Conservation (phyloP, 257 asterid species). For the Solanum virginianum region DNA sequence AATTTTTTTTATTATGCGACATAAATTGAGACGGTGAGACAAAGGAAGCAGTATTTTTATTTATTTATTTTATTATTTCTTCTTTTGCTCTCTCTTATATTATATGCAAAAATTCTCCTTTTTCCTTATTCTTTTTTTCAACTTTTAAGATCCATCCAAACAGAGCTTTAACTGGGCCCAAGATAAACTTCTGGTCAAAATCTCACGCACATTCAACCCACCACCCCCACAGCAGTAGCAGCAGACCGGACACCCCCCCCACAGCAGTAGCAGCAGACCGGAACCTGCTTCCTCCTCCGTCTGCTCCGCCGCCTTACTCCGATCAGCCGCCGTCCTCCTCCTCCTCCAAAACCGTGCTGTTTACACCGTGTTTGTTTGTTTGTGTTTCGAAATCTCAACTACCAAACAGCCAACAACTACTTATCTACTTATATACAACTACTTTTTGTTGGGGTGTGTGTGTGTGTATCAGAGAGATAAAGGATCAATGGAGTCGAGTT, state of each 20-base stretch:
- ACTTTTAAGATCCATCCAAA: background rate
- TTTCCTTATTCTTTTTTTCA: background rate
- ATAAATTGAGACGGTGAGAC: background rate
- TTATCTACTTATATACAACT: background rate
- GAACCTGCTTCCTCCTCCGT: background rate
- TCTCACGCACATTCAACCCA: background rate
- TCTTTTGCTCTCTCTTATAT: background rate
- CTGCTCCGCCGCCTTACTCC: background rate
- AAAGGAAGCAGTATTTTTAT: background rate
- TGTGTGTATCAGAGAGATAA: background rate
- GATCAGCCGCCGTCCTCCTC: background rate
- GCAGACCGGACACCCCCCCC: background rate
- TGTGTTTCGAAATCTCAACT: background rate
- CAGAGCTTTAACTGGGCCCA: background rate
- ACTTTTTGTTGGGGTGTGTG: background rate
- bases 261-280: background rate
- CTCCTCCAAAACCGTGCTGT: background rate
- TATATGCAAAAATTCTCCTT: background rate
- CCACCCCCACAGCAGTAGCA: background rate
- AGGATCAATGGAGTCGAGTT: slow-evolving; percentile 23
- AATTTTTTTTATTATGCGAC: background rate
- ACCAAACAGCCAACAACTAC: background rate
- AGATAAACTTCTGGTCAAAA: background rate
- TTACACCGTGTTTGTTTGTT: background rate
- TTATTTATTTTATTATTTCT: background rate